Evolutionary conservation across 371 early-diverging fungal genomes (phyloP).

Genomic region (Parasitella parasitica): DNA sequence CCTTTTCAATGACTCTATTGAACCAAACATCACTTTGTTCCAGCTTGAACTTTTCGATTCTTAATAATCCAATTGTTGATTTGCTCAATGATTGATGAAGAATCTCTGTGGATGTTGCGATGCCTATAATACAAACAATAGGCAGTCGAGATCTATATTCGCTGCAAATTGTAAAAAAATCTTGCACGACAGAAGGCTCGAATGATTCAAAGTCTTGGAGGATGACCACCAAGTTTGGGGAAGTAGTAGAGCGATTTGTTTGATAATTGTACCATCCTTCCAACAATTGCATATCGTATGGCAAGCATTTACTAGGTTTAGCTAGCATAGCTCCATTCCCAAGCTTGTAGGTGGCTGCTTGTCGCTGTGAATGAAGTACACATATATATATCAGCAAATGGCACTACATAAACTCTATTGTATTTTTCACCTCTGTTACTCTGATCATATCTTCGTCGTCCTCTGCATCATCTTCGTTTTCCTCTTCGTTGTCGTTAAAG

Average conservation of each 20-base stretch:
- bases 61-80: constrained; percentile 65
- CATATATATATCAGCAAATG: neutral
- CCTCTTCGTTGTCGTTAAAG: constrained; percentile 21
- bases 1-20: constrained; percentile 71
- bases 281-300: constrained; percentile 65
- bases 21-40: constrained; percentile 77
- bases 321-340: neutral
- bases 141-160: constrained; percentile 71
- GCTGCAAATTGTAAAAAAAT: constrained; percentile 77
- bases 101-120: constrained; percentile 84
- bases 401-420: neutral
- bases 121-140: constrained; percentile 78
- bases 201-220: constrained; percentile 91
- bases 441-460: constrained; percentile 22
- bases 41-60: constrained; percentile 76
- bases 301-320: constrained; percentile 24
- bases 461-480: constrained; percentile 29
- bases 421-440: neutral
- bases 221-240: constrained; percentile 66
- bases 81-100: constrained; percentile 79
- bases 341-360: constrained; percentile 1
- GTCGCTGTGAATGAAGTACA: neutral
- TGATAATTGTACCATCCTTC: constrained; percentile 65
- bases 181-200: constrained; percentile 66
- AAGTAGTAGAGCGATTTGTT: neutral